Conservation (phyloP, 768 basidiomycete species). For the Lactarius psammicola region DNA sequence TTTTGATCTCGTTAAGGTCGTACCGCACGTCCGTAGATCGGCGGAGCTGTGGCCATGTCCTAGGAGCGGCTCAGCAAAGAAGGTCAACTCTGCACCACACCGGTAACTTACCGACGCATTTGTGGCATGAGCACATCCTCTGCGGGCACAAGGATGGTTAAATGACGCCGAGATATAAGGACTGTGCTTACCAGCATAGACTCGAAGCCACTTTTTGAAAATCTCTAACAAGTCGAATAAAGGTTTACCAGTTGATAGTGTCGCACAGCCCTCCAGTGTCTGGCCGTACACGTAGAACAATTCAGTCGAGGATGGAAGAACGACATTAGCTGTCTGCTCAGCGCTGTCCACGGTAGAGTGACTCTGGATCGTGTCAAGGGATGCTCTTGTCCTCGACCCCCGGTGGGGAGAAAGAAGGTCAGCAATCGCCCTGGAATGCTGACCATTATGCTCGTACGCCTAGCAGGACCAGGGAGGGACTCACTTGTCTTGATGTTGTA, state of each 20-base stretch:
- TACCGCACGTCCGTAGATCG: conserved; percentile 79
- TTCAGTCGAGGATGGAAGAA: conserved; percentile 92
- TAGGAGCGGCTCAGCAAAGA: conserved; percentile 32
- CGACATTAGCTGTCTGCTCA: conserved; percentile 52
- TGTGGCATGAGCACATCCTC: conserved; percentile 83
- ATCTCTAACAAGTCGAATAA: conserved; percentile 77
- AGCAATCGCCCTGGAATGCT: conserved; percentile 61
- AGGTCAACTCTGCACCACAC: background rate
- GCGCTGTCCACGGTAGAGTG: conserved; percentile 44
- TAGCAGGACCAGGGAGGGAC: conserved; percentile 28
- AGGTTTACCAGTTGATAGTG: conserved; percentile 79
- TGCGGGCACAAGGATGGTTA: conserved; percentile 34
- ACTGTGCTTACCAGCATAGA: conserved; percentile 77
- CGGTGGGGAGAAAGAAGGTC: conserved; percentile 91
- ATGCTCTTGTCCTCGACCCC: conserved; percentile 57
- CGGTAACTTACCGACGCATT: conserved; percentile 60
- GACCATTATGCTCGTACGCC: conserved; percentile 7
- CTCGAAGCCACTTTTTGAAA: conserved; percentile 90
- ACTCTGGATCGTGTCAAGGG: conserved; percentile 54
- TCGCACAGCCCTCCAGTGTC: conserved; percentile 91
- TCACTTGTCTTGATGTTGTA: conserved; percentile 95
- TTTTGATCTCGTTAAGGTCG: conserved; percentile 72
- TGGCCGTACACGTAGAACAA: conserved; percentile 97
- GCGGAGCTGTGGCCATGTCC: conserved; percentile 46
- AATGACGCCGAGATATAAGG: background rate